Percentiles rank a stretch among this genome's conserved stretches.
phyloP scores from a whole-genome alignment of 139 green algal genomes.

The Picochlorum sp. region DNA sequence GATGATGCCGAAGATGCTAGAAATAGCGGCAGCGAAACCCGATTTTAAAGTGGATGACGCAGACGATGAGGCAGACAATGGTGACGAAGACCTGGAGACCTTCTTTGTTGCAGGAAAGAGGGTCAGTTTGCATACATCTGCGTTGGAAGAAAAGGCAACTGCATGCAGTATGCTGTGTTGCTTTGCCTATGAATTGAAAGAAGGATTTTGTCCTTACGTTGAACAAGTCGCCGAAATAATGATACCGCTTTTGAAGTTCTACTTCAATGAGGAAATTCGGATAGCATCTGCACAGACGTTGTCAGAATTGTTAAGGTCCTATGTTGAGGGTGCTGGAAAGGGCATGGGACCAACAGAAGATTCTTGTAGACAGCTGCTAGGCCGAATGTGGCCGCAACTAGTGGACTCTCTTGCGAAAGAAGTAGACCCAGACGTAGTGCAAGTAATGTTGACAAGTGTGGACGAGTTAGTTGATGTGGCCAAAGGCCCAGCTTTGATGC shows the following conservation, averaged over 20 bases:
- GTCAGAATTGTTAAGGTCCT: slow-evolving; percentile 75
- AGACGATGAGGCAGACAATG: slow-evolving; percentile 2
- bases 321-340: slow-evolving; percentile 60
- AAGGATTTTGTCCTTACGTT: slow-evolving; percentile 89
- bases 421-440: slow-evolving; percentile 60
- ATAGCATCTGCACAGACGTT: slow-evolving; percentile 54
- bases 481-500: slow-evolving; percentile 29
- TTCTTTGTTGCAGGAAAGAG: slow-evolving; percentile 67
- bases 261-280: slow-evolving; percentile 93
- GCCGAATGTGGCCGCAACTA: slow-evolving; percentile 55
- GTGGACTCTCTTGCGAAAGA: slow-evolving; percentile 56
- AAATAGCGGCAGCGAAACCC: slow-evolving; percentile 57
- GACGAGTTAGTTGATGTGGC: slow-evolving; percentile 54
- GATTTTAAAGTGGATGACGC: slow-evolving; percentile 73
- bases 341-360: slow-evolving; percentile 31
- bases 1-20: slow-evolving; percentile 91
- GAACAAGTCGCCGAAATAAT: slow-evolving; percentile 71
- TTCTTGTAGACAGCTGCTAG: slow-evolving; percentile 53
- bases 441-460: slow-evolving; percentile 54
- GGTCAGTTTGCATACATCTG: slow-evolving; percentile 63
- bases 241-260: slow-evolving; percentile 88
- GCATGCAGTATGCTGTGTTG: slow-evolving; percentile 97
- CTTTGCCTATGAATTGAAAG: slow-evolving; percentile 95
- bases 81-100: slow-evolving; percentile 46
- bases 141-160: slow-evolving; percentile 94